These are phyloP conservation scores for Hypoxylon sp. DNA, from an alignment of 2,329 filamentous ascomycete species.

Conservation along the genomic window DNA sequence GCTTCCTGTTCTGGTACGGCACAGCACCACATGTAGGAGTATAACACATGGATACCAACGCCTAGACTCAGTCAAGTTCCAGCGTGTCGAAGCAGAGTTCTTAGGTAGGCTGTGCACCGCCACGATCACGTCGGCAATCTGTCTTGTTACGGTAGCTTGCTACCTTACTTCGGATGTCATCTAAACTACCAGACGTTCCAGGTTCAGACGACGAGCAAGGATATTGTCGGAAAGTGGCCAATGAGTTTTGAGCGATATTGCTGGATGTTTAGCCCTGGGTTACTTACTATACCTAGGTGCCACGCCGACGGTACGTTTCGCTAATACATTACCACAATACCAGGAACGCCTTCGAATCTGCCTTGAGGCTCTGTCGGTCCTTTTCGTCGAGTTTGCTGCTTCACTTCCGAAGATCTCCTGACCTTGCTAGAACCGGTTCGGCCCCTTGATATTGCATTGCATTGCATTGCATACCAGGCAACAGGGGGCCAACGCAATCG, in stretches of 20 bases:
- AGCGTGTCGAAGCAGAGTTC: slow-evolving; percentile 6
- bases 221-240: slow-evolving; percentile 4
- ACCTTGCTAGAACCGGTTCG: neutral
- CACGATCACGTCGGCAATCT: slow-evolving; percentile 4
- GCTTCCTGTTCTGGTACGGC: slow-evolving; percentile 8
- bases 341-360: slow-evolving; percentile 27
- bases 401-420: neutral
- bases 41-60: slow-evolving; percentile 1
- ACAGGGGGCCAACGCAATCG: no score
- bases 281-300: neutral
- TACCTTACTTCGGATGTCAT: slow-evolving; percentile 12
- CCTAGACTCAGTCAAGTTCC: slow-evolving; percentile 3
- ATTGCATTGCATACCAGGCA: neutral
- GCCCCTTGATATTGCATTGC: neutral
- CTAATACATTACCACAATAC: neutral
- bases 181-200: slow-evolving; percentile 11
- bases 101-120: slow-evolving; percentile 22
- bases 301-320: neutral
- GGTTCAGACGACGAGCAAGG: neutral
- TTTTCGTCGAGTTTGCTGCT: neutral
- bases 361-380: slow-evolving; percentile 16
- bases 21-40: slow-evolving; percentile 14
- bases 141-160: slow-evolving; percentile 2
- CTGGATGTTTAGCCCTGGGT: neutral
- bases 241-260: neutral